Conservation (phyloP, 2,329 filamentous ascomycete genomes). For the Colletotrichum navitas region DNA sequence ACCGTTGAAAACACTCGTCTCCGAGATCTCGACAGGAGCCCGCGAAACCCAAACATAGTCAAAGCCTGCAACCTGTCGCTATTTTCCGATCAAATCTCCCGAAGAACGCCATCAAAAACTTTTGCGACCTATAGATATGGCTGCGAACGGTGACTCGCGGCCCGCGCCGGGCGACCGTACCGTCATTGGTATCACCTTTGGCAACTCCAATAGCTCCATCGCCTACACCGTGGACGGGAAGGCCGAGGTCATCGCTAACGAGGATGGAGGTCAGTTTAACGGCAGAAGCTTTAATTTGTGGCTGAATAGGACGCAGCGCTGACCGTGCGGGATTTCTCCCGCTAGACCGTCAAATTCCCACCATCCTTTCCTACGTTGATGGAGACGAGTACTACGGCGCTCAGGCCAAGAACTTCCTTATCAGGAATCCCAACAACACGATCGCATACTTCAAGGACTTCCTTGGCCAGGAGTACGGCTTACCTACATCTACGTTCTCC, state of each 20-base stretch:
- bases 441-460: slow-evolving; percentile 97
- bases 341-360: slow-evolving; percentile 94
- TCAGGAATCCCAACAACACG: slow-evolving; percentile 93
- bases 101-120: not conserved
- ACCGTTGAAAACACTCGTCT: slow-evolving; percentile 33
- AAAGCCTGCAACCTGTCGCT: not conserved
- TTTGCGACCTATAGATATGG: slow-evolving; percentile 54
- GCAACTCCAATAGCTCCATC: slow-evolving; percentile 98
- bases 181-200: slow-evolving; percentile 96
- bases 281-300: slow-evolving; percentile 48
- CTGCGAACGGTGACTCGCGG: slow-evolving; percentile 59
- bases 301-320: slow-evolving; percentile 3
- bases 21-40: slow-evolving; percentile 28
- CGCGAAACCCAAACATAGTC: slow-evolving; percentile 18
- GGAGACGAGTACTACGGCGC: slow-evolving; percentile 97
- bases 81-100: not conserved
- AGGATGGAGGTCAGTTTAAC: slow-evolving; percentile 80
- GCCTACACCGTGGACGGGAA: slow-evolving; percentile 94
- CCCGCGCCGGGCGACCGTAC: slow-evolving; percentile 69
- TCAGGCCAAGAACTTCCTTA: slow-evolving; percentile 93
- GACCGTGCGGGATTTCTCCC: slow-evolving; percentile 43
- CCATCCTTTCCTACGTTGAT: slow-evolving; percentile 92
- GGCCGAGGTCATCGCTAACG: slow-evolving; percentile 97
- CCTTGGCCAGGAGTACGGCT: slow-evolving; percentile 86
- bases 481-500: not conserved